Evolutionary conservation across 805 yeast species (phyloP).

Genomic region (Saturnispora gosingensis): DNA sequence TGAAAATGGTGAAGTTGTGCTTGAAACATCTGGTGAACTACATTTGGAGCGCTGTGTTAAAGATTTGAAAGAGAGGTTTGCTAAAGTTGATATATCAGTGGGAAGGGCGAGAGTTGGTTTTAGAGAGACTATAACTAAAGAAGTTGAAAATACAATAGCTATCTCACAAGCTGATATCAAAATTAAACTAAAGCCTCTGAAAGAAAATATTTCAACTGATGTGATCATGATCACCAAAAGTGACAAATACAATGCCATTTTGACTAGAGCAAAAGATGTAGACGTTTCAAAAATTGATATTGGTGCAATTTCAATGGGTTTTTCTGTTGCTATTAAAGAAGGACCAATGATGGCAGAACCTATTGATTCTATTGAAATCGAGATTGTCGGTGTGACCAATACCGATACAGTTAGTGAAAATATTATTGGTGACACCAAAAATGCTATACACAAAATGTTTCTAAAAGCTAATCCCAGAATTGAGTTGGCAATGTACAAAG

Average conservation of each 20-base stretch:
- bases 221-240: slow-evolving; percentile 23
- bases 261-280: slow-evolving; percentile 49
- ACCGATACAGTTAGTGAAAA: slow-evolving; percentile 15
- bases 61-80: slow-evolving; percentile 85
- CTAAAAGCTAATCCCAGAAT: slow-evolving; percentile 81
- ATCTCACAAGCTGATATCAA: slow-evolving; percentile 26
- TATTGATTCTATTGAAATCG: slow-evolving; percentile 67
- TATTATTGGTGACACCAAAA: slow-evolving; percentile 19
- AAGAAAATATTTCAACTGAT: slow-evolving; percentile 8
- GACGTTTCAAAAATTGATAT: slow-evolving; percentile 3
- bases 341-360: slow-evolving; percentile 91
- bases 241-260: slow-evolving; percentile 46
- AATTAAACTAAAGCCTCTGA: slow-evolving; percentile 5
- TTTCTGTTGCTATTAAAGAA: slow-evolving; percentile 67
- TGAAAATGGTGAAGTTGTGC: slow-evolving; percentile 86
- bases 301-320: slow-evolving; percentile 44
- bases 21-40: slow-evolving; percentile 94
- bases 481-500: slow-evolving; percentile 84
- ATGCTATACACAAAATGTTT: slow-evolving; percentile 56
- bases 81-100: slow-evolving; percentile 75
- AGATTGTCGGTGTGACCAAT: slow-evolving; percentile 33
- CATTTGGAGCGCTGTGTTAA: slow-evolving; percentile 92
- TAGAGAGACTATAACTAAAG: slow-evolving; percentile 64
- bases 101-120: slow-evolving; percentile 94
- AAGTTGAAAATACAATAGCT: neutral